Conservation (phyloP, 176 grass and related monocot genomes). For the Zea luxurians region DNA sequence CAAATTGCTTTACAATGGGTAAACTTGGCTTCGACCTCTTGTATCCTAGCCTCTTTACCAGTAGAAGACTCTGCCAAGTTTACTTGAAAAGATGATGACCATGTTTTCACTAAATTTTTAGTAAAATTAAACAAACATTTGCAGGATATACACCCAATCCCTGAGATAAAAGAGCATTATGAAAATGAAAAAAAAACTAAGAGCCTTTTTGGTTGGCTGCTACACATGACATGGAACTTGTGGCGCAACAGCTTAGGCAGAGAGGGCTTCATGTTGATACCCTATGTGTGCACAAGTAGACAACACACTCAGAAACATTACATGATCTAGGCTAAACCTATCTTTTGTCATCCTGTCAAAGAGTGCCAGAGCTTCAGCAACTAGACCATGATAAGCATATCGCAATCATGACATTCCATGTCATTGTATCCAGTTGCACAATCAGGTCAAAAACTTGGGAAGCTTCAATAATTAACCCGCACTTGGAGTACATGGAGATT, state of each 20-base stretch:
- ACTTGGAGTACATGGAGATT: slow-evolving; percentile 77
- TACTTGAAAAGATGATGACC: slow-evolving; percentile 47
- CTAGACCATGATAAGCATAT: slow-evolving; percentile 74
- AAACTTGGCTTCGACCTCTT: slow-evolving; percentile 71
- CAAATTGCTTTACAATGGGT: slow-evolving; percentile 69
- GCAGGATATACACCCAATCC: neutral
- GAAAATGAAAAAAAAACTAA: neutral
- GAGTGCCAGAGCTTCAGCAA: slow-evolving; percentile 58
- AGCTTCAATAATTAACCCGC: slow-evolving; percentile 60
- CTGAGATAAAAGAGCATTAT: neutral
- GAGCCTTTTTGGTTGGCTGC: neutral
- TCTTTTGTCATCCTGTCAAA: slow-evolving; percentile 53
- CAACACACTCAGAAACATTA: slow-evolving; percentile 67
- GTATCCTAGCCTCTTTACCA: slow-evolving; percentile 67
- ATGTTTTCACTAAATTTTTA: neutral
- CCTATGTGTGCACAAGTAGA: slow-evolving; percentile 71
- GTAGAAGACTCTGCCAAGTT: slow-evolving; percentile 65
- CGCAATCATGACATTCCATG: slow-evolving; percentile 85
- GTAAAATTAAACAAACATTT: neutral
- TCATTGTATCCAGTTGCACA: slow-evolving; percentile 52
- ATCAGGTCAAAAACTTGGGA: slow-evolving; percentile 55
- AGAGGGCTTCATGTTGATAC: slow-evolving; percentile 53
- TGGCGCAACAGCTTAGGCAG: neutral
- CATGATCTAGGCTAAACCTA: slow-evolving; percentile 56
- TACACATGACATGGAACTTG: neutral